Base-by-base conservation (phyloP, 805 yeast genomes). In the Kluyveromyces wickerhamii region DNA sequence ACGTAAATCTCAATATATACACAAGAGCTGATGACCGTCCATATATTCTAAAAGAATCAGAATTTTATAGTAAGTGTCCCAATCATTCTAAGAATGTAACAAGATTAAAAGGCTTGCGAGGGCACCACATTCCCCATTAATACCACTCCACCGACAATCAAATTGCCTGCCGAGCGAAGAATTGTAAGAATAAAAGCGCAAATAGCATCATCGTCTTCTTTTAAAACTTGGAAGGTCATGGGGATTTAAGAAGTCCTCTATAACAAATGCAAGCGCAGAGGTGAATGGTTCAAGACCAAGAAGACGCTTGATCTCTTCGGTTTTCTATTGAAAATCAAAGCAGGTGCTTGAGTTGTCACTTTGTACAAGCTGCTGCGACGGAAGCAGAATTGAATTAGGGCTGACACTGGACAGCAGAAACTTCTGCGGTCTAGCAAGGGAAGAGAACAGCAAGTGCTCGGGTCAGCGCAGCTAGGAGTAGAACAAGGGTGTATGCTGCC, bases 161-260 rank as follows among this genome's bases (percentile, higher is more conserved):
- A 29, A 35, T 30, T 34, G 25, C 40, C 21, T n/a, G 21, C 13
- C 27, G 33, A 36, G 45, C 49, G 58, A 46, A 49, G 62, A 57
- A 57, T 54, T 57, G 62, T 57, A 49, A 54, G 62, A 44, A 37
- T 44, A 32, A 34, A 36, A 37, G 48, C 59, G 60, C 62, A 54
- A 55, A 57, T 57, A 47, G 40, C 43, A 43, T 57, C 62, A 57
- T 57, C 62, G 33, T 51, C 44, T 56, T 51, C 59, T 54, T 54
- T 51, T 47, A 54, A 54, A 57, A 56, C 60, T 57, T 56, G 62
- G 60, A 57, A 56, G 62, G 60, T 54, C 59, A 55, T 54, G 41
- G 48, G 47, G 34, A 30, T 21, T 35, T 30, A 30, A 30, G 25
- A 16, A 10, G n/a, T n/a, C n/a, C n/a, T n/a, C n/a, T n/a, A n/a